Percentiles rank a stretch among this genome's conserved stretches.
phyloP scores from a whole-genome alignment of 2,329 filamentous ascomycete species.

The Leptodontidium sp. region DNA sequence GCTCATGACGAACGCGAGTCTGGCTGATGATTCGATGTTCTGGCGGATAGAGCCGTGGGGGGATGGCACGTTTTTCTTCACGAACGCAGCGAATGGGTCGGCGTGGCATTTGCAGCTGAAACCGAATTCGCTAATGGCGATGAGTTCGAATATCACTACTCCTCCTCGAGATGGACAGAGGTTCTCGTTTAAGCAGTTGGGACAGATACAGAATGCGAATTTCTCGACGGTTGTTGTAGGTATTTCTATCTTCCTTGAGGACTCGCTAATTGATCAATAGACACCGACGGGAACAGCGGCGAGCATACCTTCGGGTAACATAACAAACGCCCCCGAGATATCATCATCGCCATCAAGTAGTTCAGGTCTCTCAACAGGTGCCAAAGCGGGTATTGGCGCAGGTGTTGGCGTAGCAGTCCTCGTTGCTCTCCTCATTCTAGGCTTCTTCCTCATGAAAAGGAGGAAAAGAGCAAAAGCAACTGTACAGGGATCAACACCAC shows the following conservation, averaged over 20 bases:
- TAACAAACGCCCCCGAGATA: background rate
- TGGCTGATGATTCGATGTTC: conserved; percentile 30
- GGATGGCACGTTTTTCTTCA: conserved; percentile 35
- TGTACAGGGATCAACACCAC: background rate
- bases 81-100: conserved; percentile 33
- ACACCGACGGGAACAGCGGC: conserved; percentile 2
- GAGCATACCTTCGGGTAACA: background rate
- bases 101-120: conserved; percentile 30
- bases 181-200: conserved; percentile 27
- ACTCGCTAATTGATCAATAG: background rate
- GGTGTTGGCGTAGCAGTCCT: conserved; percentile 21
- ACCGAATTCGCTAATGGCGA: conserved; percentile 26
- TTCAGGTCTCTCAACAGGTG: conserved; percentile 22
- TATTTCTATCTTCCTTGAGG: background rate
- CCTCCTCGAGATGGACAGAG: conserved; percentile 26
- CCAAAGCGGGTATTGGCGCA: conserved; percentile 30
- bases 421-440: background rate
- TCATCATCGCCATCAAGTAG: background rate
- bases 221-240: conserved; percentile 27
- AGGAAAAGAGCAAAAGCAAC: conserved; percentile 2
- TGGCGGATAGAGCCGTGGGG: conserved; percentile 35
- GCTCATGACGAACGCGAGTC: conserved; percentile 24
- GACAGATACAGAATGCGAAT: conserved; percentile 21
- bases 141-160: conserved; percentile 33
- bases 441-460: conserved; percentile 22